phyloP scores from a whole-genome alignment of 139 green algal genomes.

The Pleodorina starrii region DNA sequence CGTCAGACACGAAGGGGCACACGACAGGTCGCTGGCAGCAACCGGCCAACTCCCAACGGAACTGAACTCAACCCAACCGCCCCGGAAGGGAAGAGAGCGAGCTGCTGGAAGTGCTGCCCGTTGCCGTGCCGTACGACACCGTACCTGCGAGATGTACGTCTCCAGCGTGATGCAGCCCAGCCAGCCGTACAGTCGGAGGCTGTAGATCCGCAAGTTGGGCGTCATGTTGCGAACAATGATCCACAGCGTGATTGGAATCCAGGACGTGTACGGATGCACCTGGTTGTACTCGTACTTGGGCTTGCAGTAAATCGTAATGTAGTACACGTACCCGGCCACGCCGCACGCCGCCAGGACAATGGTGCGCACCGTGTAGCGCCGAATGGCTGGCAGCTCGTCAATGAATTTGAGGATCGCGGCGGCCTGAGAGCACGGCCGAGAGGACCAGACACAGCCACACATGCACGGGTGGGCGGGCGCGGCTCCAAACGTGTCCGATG shows the following conservation, averaged over 20 bases:
- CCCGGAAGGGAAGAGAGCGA: no score
- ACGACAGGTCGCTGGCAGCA: no score
- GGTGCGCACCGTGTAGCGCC: conserved; percentile 50
- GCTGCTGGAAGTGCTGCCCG: no score
- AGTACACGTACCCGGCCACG: conserved; percentile 59
- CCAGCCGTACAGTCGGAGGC: conserved; percentile 90
- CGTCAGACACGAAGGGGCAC: no score
- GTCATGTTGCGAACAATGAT: conserved; percentile 92
- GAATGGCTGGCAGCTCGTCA: conserved; percentile 64
- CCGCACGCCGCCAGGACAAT: conserved; percentile 51
- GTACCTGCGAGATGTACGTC: conserved; percentile 83
- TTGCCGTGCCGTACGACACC: background rate
- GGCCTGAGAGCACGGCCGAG: no score
- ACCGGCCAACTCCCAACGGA: no score
- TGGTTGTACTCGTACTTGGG: conserved; percentile 95
- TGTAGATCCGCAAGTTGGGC: conserved; percentile 75
- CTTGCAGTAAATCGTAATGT: conserved; percentile 74
- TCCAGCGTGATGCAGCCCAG: conserved; percentile 98
- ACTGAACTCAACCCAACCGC: no score
- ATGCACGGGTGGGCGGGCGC: no score
- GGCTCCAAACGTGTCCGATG: no score
- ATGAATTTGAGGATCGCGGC: conserved; percentile 66
- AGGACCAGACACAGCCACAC: no score
- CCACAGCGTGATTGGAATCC: conserved; percentile 95
- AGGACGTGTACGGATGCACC: conserved; percentile 95